These are phyloP conservation scores for Fusarium annulatum DNA, from an alignment of 2,329 filamentous ascomycete genomes.

Conservation along the genomic window DNA sequence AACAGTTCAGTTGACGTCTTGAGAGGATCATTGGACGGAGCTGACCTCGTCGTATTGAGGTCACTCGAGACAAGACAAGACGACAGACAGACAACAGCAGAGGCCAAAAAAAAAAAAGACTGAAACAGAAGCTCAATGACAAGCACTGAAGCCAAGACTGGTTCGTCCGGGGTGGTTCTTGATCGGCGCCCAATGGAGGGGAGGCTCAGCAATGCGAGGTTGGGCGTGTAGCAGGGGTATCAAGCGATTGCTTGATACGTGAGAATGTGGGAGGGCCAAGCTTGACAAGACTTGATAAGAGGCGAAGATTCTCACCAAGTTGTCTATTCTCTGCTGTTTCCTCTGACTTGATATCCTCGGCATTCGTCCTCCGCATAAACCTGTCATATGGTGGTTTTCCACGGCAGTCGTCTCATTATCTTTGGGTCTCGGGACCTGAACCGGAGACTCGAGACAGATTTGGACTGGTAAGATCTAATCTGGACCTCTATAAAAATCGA, in stretches of 20 bases:
- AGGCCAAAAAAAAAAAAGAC: not conserved
- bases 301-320: not conserved
- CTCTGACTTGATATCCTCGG: slow-evolving; percentile 1
- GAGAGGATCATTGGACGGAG: slow-evolving; percentile 11
- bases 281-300: slow-evolving; percentile 19
- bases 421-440: slow-evolving; percentile 26
- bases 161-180: slow-evolving; percentile 29
- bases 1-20: slow-evolving; percentile 11
- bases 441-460: slow-evolving; percentile 25
- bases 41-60: slow-evolving; percentile 2
- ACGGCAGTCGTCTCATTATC: slow-evolving; percentile 5
- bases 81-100: not conserved
- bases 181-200: slow-evolving; percentile 39
- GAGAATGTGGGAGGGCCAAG: slow-evolving; percentile 7
- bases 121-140: slow-evolving; percentile 25
- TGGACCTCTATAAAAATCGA: not conserved
- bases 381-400: slow-evolving; percentile 24
- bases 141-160: slow-evolving; percentile 29
- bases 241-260: slow-evolving; percentile 25
- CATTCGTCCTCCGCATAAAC: slow-evolving; percentile 7
- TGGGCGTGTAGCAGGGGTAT: slow-evolving; percentile 34
- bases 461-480: slow-evolving; percentile 17
- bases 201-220: slow-evolving; percentile 33
- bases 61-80: slow-evolving; percentile 2
- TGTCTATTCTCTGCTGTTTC: not conserved